phyloP scores from a whole-genome alignment of 148 eudicot species.

The Chenopodium album region DNA sequence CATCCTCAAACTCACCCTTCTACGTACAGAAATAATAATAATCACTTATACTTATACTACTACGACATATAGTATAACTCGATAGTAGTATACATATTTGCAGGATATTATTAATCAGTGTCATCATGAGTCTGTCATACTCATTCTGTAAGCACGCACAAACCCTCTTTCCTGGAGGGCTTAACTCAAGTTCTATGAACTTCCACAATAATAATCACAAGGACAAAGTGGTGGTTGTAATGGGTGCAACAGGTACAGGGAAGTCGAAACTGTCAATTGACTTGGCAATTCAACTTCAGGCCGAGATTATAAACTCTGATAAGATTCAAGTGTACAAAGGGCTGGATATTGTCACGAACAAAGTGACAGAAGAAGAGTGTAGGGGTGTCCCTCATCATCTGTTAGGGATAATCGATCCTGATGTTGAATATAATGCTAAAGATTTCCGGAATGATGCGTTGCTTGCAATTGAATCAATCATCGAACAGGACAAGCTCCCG shows the following conservation, averaged over 20 bases:
- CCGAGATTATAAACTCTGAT: slow-evolving; percentile 75
- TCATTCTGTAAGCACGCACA: slow-evolving; percentile 56
- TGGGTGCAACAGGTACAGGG: slow-evolving; percentile 93
- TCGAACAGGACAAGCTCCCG: slow-evolving; percentile 51
- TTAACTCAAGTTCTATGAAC: slow-evolving; percentile 45
- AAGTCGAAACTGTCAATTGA: slow-evolving; percentile 82
- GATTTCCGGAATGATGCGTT: slow-evolving; percentile 60
- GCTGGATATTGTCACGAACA: slow-evolving; percentile 69
- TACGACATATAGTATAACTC: slow-evolving; percentile 3
- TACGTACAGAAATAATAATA: neutral
- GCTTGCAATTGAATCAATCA: slow-evolving; percentile 53
- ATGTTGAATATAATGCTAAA: slow-evolving; percentile 49
- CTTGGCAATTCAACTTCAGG: slow-evolving; percentile 56
- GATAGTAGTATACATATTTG: neutral
- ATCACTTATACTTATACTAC: neutral
- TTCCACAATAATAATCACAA: slow-evolving; percentile 37
- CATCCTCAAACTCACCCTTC: slow-evolving; percentile 6
- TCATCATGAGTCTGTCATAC: slow-evolving; percentile 55
- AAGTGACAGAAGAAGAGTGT: slow-evolving; percentile 71
- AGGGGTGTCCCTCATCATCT: slow-evolving; percentile 74
- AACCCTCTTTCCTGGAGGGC: slow-evolving; percentile 49
- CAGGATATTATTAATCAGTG: slow-evolving; percentile 12
- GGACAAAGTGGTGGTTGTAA: slow-evolving; percentile 74
- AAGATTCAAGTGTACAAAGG: slow-evolving; percentile 86
- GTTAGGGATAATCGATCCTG: slow-evolving; percentile 53